Evolutionary conservation across 148 eudicot genomes (phyloP).

Genomic region (Polygonum aviculare): DNA sequence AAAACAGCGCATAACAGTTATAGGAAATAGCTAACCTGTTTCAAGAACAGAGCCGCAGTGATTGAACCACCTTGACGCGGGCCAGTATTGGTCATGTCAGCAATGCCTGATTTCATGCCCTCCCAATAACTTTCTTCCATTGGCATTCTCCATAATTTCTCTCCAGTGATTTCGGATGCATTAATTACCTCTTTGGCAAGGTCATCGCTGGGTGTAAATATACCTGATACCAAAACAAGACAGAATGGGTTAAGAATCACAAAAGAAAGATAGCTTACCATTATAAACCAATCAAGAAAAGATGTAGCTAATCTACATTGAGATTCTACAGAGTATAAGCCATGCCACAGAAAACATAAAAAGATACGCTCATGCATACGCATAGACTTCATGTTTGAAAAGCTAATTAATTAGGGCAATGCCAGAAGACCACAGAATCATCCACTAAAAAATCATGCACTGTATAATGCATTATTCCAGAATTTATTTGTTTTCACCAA

Average conservation of each 20-base stretch:
- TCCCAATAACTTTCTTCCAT: conserved; percentile 97
- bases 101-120: conserved; percentile 88
- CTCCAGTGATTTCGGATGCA: conserved; percentile 75
- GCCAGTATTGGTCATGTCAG: conserved; percentile 96
- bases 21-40: conserved; percentile 45
- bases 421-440: not conserved
- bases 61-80: conserved; percentile 96
- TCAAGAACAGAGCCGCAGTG: conserved; percentile 91
- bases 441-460: not conserved
- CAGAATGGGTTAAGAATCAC: not conserved
- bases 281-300: not conserved
- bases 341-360: not conserved
- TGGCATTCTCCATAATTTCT: conserved; percentile 93
- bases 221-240: conserved; percentile 34
- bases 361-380: not conserved
- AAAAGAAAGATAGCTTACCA: not conserved
- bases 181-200: conserved; percentile 70
- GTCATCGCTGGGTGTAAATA: conserved; percentile 78
- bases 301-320: not conserved
- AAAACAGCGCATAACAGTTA: not conserved
- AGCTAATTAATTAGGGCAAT: not conserved
- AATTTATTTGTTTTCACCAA: not conserved
- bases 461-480: not conserved
- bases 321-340: not conserved
- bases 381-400: not conserved